Evolutionary conservation across 2,329 filamentous ascomycete genomes (phyloP).

Genomic region (Botryosphaeria dothidea): DNA sequence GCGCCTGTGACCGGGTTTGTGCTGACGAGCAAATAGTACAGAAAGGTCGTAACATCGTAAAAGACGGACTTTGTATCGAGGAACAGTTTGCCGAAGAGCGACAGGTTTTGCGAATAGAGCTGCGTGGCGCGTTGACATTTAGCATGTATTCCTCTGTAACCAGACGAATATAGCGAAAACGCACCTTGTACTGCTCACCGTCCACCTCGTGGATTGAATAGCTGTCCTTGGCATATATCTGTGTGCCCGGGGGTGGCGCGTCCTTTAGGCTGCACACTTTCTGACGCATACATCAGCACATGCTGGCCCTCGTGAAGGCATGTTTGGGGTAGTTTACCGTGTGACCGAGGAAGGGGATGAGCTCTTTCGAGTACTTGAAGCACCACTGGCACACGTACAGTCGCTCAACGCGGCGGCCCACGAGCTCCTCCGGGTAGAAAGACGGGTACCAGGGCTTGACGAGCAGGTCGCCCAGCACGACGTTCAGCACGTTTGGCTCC

Average conservation of each 20-base stretch:
- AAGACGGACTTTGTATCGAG: constrained; percentile 98
- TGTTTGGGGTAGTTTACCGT: constrained; percentile 33
- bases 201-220: constrained; percentile 93
- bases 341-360: constrained; percentile 51
- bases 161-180: background rate
- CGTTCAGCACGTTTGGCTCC: constrained; percentile 81
- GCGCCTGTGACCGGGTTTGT: constrained; percentile 20
- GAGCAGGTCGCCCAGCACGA: constrained; percentile 79
- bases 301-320: background rate
- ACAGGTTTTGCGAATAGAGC: constrained; percentile 92
- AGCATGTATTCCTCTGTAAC: background rate
- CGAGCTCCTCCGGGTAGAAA: constrained; percentile 73
- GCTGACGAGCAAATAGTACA: constrained; percentile 83
- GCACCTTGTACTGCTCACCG: constrained; percentile 72
- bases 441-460: constrained; percentile 94
- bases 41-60: constrained; percentile 91
- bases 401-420: constrained; percentile 46
- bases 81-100: constrained; percentile 94
- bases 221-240: constrained; percentile 75
- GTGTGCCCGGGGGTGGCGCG: constrained; percentile 62
- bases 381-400: constrained; percentile 90
- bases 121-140: constrained; percentile 20
- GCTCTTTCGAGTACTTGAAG: constrained; percentile 80
- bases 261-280: constrained; percentile 46
- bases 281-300: constrained; percentile 27